Conservation (phyloP, 441 rosid species). For the Macaranga tanarius region DNA sequence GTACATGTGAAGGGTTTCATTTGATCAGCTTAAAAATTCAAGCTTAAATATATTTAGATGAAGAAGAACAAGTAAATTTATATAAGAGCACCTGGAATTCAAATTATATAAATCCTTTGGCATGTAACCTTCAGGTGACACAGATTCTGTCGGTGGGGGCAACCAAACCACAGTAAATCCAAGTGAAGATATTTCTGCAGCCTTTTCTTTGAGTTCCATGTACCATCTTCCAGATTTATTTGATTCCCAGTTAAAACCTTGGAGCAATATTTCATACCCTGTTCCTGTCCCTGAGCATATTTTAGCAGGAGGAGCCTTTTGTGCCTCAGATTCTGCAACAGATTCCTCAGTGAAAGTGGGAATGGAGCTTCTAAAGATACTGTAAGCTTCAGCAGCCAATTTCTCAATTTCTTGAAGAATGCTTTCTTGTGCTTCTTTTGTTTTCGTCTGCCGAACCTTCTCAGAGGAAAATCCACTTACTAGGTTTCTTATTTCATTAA, state of each 20-base stretch:
- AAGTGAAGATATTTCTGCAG: slow-evolving; percentile 61
- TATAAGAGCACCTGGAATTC: slow-evolving; percentile 69
- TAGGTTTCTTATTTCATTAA: slow-evolving; percentile 76
- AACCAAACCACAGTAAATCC: slow-evolving; percentile 92
- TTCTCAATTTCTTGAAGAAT: slow-evolving; percentile 95
- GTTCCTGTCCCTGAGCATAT: slow-evolving; percentile 77
- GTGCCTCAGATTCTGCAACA: slow-evolving; percentile 39
- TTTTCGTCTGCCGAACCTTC: slow-evolving; percentile 50
- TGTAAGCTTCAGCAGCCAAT: slow-evolving; percentile 97
- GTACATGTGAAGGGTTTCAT: slow-evolving; percentile 2
- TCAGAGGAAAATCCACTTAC: slow-evolving; percentile 62
- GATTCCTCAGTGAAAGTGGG: slow-evolving; percentile 61
- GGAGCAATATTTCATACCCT: slow-evolving; percentile 86
- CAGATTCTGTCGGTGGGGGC: slow-evolving; percentile 97
- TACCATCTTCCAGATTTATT: slow-evolving; percentile 92
- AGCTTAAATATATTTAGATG: slow-evolving; percentile 3
- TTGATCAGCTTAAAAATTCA: slow-evolving; percentile 3
- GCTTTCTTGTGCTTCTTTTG: slow-evolving; percentile 71
- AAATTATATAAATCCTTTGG: slow-evolving; percentile 87
- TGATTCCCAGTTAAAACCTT: slow-evolving; percentile 98
- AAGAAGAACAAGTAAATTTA: neutral
- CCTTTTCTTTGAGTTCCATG: slow-evolving; percentile 67
- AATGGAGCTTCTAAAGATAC: slow-evolving; percentile 74
- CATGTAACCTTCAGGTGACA: slow-evolving; percentile 99
- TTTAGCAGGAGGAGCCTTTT: slow-evolving; percentile 45